Base-by-base conservation (phyloP, 208 protist genomes). In the Eutreptiella sp. region DNA sequence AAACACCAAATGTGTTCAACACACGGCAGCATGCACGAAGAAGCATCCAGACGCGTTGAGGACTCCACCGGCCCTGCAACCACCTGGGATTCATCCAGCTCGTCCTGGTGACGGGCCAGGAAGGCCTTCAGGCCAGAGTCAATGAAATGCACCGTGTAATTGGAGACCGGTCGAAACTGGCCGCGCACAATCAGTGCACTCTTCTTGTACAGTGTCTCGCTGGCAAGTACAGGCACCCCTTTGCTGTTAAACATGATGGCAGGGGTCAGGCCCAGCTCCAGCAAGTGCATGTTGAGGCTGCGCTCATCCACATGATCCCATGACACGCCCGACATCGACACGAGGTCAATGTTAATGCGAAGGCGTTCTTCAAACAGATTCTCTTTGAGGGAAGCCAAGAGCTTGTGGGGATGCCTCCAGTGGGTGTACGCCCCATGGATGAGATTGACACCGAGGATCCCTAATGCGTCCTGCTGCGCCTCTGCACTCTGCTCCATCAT, bases 401-500 rank as follows among this genome's bases (percentile, higher is more conserved):
- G 11, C 16, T 50, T 50, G 11, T 19, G 29, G 11, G 45, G 45
- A 11, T 50, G 23, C 11, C 45, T 11, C 45, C 31, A 35, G 19
- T 35, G 29, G 45, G 11, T 35, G 45, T 35, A 50, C 11, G 29
- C 31, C 14, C 14, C 11, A 19, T 50, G 31, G 14, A 50, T 11
- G 14, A 50, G 29, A n/a, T 50, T 50, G 29, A 50, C 45, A 11
- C 45, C 45, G 31, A 50, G 45, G 19, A 50, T 50, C 14, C 45
- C 45, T 11, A 50, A n/a, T 11, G 45, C 45, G 11, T 50, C 23
- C 11, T 11, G 11, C 31, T 50, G 45, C 45, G 11, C 14, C 29
- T 50, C 14, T 11, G 11, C 31, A 11, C 11, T 11, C 23, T 11
- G 16, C 14, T 50, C 45, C 14, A 50, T 11, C 45, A 50, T 50